Conservation (phyloP, 306 rosid genomes). For the Lathyrus oleraceus region DNA sequence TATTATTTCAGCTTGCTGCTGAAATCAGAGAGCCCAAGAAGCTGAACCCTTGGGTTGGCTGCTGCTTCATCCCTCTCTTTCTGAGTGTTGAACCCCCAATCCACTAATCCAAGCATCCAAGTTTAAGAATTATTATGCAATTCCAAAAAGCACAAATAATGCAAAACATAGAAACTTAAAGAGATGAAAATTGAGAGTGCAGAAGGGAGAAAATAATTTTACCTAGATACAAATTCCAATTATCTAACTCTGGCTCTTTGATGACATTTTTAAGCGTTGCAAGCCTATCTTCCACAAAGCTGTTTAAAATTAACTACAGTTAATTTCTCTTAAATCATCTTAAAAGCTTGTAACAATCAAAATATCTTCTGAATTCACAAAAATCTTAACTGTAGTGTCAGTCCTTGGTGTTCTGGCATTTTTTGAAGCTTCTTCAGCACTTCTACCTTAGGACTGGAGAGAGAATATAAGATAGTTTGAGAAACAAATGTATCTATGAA, state of each 20-base stretch:
- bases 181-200: background rate
- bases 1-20: slow-evolving; percentile 65
- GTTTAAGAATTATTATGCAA: slow-evolving; percentile 22
- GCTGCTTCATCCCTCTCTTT: slow-evolving; percentile 87
- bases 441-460: slow-evolving; percentile 76
- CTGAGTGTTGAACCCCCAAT: slow-evolving; percentile 88
- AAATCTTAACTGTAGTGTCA: slow-evolving; percentile 75
- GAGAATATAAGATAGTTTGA: background rate
- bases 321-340: slow-evolving; percentile 26
- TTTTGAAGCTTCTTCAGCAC: slow-evolving; percentile 81
- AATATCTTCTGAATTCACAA: slow-evolving; percentile 17
- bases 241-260: slow-evolving; percentile 80
- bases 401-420: slow-evolving; percentile 75
- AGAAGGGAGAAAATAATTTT: slow-evolving; percentile 27
- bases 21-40: slow-evolving; percentile 67
- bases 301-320: slow-evolving; percentile 36
- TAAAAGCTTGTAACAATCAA: background rate
- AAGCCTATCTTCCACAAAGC: slow-evolving; percentile 89
- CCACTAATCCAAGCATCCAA: slow-evolving; percentile 44
- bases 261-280: slow-evolving; percentile 83
- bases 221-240: slow-evolving; percentile 88
- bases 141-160: background rate
- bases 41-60: slow-evolving; percentile 58
- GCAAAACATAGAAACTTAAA: slow-evolving; percentile 12
- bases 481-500: slow-evolving; percentile 17